Percentiles rank a stretch among this genome's conserved stretches.
These are phyloP conservation scores for Piedraia hortae DNA, from an alignment of 2,329 filamentous ascomycete genomes.

Conservation along the genomic window DNA sequence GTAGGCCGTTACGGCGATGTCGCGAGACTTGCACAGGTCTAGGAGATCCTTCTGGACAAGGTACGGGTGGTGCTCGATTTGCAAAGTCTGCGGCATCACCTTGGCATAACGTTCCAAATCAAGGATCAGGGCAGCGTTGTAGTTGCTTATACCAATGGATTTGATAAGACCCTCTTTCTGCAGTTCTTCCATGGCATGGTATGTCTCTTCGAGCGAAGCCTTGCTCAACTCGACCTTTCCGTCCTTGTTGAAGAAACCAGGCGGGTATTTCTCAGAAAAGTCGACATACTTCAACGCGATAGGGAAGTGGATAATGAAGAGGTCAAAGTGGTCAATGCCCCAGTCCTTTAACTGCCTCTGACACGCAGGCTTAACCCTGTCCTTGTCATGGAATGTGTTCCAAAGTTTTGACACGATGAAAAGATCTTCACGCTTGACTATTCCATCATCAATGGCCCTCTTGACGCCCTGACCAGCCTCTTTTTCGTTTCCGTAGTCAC, in stretches of 20 bases:
- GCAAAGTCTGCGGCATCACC: slow-evolving; percentile 38
- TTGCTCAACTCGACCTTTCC: slow-evolving; percentile 32
- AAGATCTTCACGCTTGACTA: slow-evolving; percentile 63
- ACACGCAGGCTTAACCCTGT: slow-evolving; percentile 47
- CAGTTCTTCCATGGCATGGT: slow-evolving; percentile 51
- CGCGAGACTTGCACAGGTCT: slow-evolving; percentile 38
- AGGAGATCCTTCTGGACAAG: slow-evolving; percentile 48
- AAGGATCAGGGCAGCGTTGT: slow-evolving; percentile 49
- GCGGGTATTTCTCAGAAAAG: slow-evolving; percentile 51
- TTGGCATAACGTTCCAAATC: slow-evolving; percentile 49
- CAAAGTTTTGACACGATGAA: slow-evolving; percentile 86
- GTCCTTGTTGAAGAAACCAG: slow-evolving; percentile 39
- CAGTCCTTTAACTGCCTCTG: slow-evolving; percentile 57
- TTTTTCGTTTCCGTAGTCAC: slow-evolving; percentile 59
- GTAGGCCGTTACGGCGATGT: slow-evolving; percentile 55
- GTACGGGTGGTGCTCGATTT: slow-evolving; percentile 81
- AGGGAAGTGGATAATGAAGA: slow-evolving; percentile 64
- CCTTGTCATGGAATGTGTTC: slow-evolving; percentile 66
- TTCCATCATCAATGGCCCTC: slow-evolving; percentile 52
- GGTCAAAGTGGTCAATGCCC: slow-evolving; percentile 70
- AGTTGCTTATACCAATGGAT: slow-evolving; percentile 63
- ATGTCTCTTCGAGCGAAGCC: slow-evolving; percentile 54
- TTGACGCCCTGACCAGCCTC: slow-evolving; percentile 51
- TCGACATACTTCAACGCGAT: slow-evolving; percentile 66
- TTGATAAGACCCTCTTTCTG: slow-evolving; percentile 39